phyloP scores from a whole-genome alignment of 2,329 filamentous ascomycete species.

The Verticillium klebahnii region DNA sequence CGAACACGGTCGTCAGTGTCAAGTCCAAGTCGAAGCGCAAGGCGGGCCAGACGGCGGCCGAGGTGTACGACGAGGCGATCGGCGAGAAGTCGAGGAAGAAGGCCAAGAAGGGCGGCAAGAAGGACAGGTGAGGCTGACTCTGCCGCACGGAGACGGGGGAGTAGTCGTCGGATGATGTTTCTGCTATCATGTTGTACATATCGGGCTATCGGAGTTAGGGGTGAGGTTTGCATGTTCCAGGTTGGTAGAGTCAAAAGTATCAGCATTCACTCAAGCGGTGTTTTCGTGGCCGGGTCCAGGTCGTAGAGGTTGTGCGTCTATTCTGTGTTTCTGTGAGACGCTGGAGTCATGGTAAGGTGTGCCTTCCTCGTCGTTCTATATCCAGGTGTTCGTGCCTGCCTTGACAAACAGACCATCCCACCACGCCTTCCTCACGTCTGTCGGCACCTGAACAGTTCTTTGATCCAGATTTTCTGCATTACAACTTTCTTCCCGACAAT shows the following conservation, averaged over 20 bases:
- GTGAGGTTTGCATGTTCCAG: neutral
- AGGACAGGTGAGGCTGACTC: conserved; percentile 1
- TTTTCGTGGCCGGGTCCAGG: too few relatives aligned
- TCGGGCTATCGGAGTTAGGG: neutral
- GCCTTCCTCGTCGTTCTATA: neutral
- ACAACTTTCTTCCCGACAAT: neutral
- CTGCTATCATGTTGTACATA: neutral
- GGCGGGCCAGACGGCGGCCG: conserved; percentile 52
- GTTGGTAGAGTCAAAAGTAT: neutral
- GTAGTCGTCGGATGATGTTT: neutral
- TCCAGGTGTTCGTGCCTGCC: neutral
- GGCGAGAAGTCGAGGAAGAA: conserved; percentile 57
- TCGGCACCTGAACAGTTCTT: neutral
- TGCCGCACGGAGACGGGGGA: neutral
- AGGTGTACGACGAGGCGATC: conserved; percentile 58
- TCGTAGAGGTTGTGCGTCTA: too few relatives aligned
- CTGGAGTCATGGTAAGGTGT: neutral
- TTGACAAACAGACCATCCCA: neutral
- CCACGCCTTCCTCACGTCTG: neutral
- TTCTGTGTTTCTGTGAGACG: too few relatives aligned
- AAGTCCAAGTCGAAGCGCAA: conserved; percentile 79
- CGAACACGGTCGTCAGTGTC: conserved; percentile 69
- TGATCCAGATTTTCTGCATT: neutral
- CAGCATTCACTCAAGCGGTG: neutral
- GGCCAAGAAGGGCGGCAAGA: conserved; percentile 13